Evolutionary conservation across 345 rosid species (phyloP).

Genomic region (Cardamine occulta): DNA sequence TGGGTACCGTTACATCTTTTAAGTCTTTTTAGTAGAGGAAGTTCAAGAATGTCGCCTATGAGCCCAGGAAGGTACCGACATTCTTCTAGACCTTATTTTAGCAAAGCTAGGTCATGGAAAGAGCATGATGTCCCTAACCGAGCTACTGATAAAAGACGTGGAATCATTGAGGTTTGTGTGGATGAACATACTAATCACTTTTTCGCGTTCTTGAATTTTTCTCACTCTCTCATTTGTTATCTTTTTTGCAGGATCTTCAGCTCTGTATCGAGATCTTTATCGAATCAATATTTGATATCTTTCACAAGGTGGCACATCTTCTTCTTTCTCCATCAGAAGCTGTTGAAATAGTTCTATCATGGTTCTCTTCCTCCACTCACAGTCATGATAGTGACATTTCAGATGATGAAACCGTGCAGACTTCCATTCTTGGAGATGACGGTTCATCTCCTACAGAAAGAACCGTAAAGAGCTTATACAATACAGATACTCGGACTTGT

Average conservation of each 20-base stretch:
- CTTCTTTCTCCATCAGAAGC: constrained; percentile 78
- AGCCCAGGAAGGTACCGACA: constrained; percentile 47
- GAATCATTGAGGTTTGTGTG: constrained; percentile 84
- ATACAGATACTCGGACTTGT: constrained; percentile 91
- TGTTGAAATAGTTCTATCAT: constrained; percentile 44
- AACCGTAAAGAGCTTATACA: constrained; percentile 50
- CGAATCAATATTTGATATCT: constrained; percentile 70
- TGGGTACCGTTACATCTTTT: constrained; percentile 53
- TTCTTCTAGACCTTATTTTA: constrained; percentile 45
- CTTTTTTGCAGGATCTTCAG: constrained; percentile 82
- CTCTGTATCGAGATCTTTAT: constrained; percentile 78
- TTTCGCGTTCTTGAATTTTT: neutral
- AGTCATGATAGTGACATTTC: constrained; percentile 19
- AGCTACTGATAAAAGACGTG: constrained; percentile 86
- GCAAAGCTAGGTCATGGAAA: constrained; percentile 50
- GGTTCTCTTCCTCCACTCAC: constrained; percentile 54
- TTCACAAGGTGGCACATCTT: constrained; percentile 73
- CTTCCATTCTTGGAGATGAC: constrained; percentile 61
- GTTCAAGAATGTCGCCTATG: constrained; percentile 41
- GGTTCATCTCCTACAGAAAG: constrained; percentile 60
- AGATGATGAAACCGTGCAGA: constrained; percentile 47
- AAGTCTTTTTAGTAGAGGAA: constrained; percentile 44
- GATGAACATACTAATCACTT: constrained; percentile 1
- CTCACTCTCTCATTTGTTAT: constrained; percentile 7
- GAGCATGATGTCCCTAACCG: constrained; percentile 70